These are phyloP conservation scores for Fraxinus xanthoxyloides DNA, from an alignment of 305 asterid genomes.

Conservation along the genomic window DNA sequence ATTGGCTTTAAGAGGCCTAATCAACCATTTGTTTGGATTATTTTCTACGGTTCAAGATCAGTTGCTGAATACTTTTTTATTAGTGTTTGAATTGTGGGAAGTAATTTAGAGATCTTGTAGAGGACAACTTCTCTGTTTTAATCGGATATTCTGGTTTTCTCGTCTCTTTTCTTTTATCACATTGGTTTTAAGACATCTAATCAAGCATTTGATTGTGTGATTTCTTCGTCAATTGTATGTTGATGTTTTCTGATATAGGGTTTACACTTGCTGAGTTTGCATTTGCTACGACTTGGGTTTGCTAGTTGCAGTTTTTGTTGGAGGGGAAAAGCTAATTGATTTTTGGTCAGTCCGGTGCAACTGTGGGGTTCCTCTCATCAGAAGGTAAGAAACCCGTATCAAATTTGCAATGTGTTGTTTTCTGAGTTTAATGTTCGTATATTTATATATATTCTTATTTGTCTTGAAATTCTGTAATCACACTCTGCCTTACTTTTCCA, in stretches of 20 bases:
- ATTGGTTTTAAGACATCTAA: not conserved
- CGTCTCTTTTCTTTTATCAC: not conserved
- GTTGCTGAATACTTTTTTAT: not conserved
- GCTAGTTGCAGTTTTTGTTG: constrained; percentile 15
- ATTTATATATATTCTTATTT: not conserved
- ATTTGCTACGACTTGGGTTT: not conserved
- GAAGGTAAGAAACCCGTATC: constrained; percentile 52
- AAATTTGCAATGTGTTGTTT: constrained; percentile 2
- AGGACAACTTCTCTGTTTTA: not conserved
- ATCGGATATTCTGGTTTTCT: not conserved
- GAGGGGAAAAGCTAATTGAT: constrained; percentile 12
- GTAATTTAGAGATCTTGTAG: not conserved
- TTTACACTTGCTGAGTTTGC: not conserved
- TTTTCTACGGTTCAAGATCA: not conserved
- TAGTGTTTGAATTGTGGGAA: constrained; percentile 13
- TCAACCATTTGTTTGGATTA: not conserved
- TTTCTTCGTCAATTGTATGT: not conserved
- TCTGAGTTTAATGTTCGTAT: not conserved
- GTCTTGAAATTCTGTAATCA: not conserved
- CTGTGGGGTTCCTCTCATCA: constrained; percentile 27
- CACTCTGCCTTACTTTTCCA: not conserved
- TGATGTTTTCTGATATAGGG: not conserved
- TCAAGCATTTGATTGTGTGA: not conserved
- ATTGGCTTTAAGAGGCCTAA: not conserved
- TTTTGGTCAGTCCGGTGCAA: constrained; percentile 21